Conservation (phyloP, 257 asterid species). For the Pogostemon cablin region DNA sequence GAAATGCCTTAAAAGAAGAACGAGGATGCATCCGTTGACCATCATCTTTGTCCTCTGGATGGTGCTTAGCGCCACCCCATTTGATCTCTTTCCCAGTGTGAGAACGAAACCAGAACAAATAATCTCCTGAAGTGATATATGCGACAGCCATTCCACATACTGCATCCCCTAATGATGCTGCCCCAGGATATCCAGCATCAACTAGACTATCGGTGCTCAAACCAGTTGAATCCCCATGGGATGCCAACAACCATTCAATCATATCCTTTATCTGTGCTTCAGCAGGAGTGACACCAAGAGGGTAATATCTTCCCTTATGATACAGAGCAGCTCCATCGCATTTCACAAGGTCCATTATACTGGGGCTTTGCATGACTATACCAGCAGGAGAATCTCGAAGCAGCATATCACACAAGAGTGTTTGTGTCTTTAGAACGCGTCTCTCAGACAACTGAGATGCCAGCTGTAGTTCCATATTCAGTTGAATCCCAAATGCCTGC, state of each 20-base stretch:
- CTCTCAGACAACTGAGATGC: constrained; percentile 55
- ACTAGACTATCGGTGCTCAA: constrained; percentile 64
- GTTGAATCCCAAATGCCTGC: constrained; percentile 67
- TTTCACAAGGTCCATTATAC: constrained; percentile 60
- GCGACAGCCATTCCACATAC: constrained; percentile 75
- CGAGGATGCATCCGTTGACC: constrained; percentile 59
- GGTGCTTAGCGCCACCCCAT: constrained; percentile 78
- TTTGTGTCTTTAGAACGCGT: constrained; percentile 51
- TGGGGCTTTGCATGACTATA: constrained; percentile 58
- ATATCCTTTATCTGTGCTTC: constrained; percentile 54
- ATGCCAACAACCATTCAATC: constrained; percentile 49
- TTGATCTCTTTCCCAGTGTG: constrained; percentile 60
- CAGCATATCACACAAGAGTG: constrained; percentile 64
- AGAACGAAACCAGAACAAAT: constrained; percentile 64
- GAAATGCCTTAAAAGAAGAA: constrained; percentile 55
- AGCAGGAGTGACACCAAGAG: constrained; percentile 56
- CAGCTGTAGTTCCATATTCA: constrained; percentile 61
- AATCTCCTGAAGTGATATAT: constrained; percentile 46
- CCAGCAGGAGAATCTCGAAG: constrained; percentile 60
- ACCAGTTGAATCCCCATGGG: constrained; percentile 63
- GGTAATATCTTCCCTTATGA: constrained; percentile 53
- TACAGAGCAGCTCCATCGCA: constrained; percentile 67
- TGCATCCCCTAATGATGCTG: constrained; percentile 54
- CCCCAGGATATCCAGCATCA: constrained; percentile 64
- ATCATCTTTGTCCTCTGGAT: constrained; percentile 64